A percentile compares a stretch with the other conserved stretches of the same genome.
Conservation (phyloP, 257 asterid species). For the Capsicum chinense region DNA sequence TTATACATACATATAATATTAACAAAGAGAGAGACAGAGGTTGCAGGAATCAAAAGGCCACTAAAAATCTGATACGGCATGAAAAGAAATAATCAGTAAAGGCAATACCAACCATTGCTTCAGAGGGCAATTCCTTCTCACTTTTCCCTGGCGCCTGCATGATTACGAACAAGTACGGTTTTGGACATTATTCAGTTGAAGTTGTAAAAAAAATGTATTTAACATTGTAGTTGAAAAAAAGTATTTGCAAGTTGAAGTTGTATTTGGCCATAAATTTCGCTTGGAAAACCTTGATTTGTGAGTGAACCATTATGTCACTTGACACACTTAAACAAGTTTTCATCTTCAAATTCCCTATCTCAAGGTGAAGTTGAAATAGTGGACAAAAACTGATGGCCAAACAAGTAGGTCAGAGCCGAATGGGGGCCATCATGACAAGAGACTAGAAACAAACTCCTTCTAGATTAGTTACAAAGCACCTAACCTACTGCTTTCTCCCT, state of each 20-base stretch:
- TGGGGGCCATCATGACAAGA: neutral
- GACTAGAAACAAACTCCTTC: constrained; percentile 3
- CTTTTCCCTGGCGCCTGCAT: constrained; percentile 92
- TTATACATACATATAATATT: neutral
- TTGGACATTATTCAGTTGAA: constrained; percentile 30
- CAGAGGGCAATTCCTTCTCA: constrained; percentile 90
- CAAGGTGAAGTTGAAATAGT: constrained; percentile 10
- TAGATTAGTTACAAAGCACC: neutral
- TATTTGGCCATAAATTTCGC: constrained; percentile 1
- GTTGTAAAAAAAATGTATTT: neutral
- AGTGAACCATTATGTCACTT: constrained; percentile 12
- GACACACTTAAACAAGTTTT: neutral
- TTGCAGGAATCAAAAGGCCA: neutral
- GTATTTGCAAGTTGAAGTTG: constrained; percentile 16
- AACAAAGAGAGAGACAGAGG: neutral
- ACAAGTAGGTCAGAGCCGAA: neutral
- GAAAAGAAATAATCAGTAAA: constrained; percentile 7
- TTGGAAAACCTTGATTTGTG: neutral
- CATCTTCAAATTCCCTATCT: constrained; percentile 1
- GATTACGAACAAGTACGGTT: constrained; percentile 34
- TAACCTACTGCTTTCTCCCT: constrained; percentile 7
- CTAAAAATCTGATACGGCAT: neutral
- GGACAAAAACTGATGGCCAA: neutral
- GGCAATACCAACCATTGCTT: constrained; percentile 68
- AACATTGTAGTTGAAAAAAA: neutral